phyloP scores from a whole-genome alignment of 2,329 filamentous ascomycete species.

The Sarocladium brachiariae region DNA sequence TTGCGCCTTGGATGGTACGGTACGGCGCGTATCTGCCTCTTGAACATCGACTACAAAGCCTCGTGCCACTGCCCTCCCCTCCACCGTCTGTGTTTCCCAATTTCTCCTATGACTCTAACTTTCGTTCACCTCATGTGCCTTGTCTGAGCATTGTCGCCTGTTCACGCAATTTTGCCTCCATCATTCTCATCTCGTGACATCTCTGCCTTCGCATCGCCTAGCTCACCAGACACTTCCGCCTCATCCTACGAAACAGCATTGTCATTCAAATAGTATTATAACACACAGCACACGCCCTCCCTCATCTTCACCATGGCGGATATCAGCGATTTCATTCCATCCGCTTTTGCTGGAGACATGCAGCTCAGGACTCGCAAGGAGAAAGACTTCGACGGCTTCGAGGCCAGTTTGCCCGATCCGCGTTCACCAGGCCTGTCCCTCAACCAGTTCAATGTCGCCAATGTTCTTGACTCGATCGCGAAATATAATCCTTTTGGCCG shows the following conservation, averaged over 20 bases:
- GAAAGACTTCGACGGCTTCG: constrained; percentile 42
- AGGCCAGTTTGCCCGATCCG: constrained; percentile 37
- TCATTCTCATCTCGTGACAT: not conserved
- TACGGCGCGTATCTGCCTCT: not conserved
- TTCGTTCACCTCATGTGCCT: not conserved
- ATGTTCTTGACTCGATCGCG: constrained; percentile 44
- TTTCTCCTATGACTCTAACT: not conserved
- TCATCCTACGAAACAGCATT: not conserved
- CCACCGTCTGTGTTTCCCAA: not conserved
- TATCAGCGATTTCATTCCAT: constrained; percentile 17
- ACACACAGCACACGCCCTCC: not conserved
- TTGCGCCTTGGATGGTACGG: no score
- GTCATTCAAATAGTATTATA: not conserved
- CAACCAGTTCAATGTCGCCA: constrained; percentile 21
- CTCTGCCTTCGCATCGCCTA: not conserved
- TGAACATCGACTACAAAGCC: constrained; percentile 2
- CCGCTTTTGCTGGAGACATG: constrained; percentile 33
- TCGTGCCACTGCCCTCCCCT: not conserved
- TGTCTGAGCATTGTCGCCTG: not conserved
- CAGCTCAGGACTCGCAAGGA: constrained; percentile 43
- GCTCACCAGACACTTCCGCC: not conserved
- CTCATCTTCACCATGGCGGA: constrained; percentile 18
- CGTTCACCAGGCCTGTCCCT: constrained; percentile 17
- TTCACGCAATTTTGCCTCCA: not conserved
- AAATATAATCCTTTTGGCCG: constrained; percentile 51